Evolutionary conservation across 176 grass and related monocot genomes (phyloP).

Genomic region (Urochloa ruziziensis): DNA sequence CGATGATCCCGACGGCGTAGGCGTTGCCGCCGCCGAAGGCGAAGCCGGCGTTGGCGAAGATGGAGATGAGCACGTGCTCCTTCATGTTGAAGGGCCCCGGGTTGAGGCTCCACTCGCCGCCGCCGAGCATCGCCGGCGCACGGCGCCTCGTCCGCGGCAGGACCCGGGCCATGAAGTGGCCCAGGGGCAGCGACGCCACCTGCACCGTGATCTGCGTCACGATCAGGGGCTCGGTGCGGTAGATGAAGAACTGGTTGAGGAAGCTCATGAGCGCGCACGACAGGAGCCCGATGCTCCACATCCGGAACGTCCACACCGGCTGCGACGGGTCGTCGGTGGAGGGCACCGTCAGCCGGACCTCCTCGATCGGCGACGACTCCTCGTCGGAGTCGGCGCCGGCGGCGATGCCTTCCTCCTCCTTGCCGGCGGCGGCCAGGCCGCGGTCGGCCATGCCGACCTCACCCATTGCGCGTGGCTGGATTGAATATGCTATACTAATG

Average conservation of each 20-base stretch:
- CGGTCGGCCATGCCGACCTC: slow-evolving; percentile 35
- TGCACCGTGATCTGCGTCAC: slow-evolving; percentile 89
- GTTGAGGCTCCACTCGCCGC: slow-evolving; percentile 65
- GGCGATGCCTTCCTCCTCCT: not conserved
- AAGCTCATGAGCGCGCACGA: slow-evolving; percentile 75
- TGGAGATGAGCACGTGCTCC: slow-evolving; percentile 97
- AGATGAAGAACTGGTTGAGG: slow-evolving; percentile 96
- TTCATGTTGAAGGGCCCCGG: slow-evolving; percentile 93
- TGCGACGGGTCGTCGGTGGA: slow-evolving; percentile 64
- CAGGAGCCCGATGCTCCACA: slow-evolving; percentile 70
- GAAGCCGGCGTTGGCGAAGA: slow-evolving; percentile 85
- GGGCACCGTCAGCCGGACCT: slow-evolving; percentile 72
- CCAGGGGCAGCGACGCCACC: slow-evolving; percentile 82
- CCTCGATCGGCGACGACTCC: slow-evolving; percentile 63
- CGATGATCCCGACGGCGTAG: slow-evolving; percentile 69
- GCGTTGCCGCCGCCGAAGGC: slow-evolving; percentile 70
- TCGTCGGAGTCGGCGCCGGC: not conserved
- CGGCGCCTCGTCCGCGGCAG: slow-evolving; percentile 46
- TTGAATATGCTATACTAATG: slow-evolving; percentile 38
- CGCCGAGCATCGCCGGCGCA: slow-evolving; percentile 10
- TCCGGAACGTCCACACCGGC: slow-evolving; percentile 95
- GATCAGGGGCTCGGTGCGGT: slow-evolving; percentile 79
- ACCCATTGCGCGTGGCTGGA: slow-evolving; percentile 36
- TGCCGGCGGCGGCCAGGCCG: not conserved
- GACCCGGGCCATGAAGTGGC: slow-evolving; percentile 59